These are phyloP conservation scores for Pseudophaeomoniella oleicola DNA, from an alignment of 2,329 filamentous ascomycete genomes.

Conservation along the genomic window DNA sequence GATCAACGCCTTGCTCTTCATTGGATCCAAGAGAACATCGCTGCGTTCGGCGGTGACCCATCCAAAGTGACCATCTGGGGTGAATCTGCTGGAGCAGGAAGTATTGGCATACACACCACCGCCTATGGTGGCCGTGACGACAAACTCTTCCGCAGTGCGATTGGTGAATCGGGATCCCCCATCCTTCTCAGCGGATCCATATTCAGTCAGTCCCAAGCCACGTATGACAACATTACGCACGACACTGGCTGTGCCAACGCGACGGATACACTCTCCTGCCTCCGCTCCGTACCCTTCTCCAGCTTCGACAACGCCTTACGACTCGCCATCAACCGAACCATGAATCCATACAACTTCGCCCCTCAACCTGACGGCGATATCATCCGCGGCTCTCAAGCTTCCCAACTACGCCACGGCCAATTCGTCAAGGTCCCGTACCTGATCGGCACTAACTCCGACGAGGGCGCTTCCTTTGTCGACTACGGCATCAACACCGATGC, in stretches of 20 bases:
- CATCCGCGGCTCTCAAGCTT: constrained; percentile 42
- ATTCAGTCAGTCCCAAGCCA: constrained; percentile 21
- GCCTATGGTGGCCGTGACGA: constrained; percentile 1
- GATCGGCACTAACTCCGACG: constrained; percentile 57
- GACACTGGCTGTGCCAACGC: constrained; percentile 22
- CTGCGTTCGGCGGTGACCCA: constrained; percentile 19
- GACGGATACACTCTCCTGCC: constrained; percentile 17
- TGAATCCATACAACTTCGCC: no score
- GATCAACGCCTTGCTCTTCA: constrained; percentile 10
- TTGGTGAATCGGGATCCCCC: constrained; percentile 32
- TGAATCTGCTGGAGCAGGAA: constrained; percentile 7
- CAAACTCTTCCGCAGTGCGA: constrained; percentile 28
- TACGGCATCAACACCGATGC: no score
- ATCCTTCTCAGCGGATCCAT: constrained; percentile 27
- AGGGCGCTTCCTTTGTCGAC: constrained; percentile 54
- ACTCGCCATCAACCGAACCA: no score
- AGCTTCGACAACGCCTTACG: constrained; percentile 22
- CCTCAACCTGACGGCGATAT: constrained; percentile 42
- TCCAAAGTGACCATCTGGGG: constrained; percentile 37
- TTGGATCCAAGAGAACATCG: constrained; percentile 16
- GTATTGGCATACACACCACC: not conserved
- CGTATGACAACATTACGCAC: constrained; percentile 29
- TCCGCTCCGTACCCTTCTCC: constrained; percentile 23
- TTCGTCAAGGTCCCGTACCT: constrained; percentile 47
- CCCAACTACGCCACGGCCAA: constrained; percentile 33